Evolutionary conservation across 371 early-diverging fungal genomes (phyloP).

Genomic region (Apophysomyces trapeziformis): DNA sequence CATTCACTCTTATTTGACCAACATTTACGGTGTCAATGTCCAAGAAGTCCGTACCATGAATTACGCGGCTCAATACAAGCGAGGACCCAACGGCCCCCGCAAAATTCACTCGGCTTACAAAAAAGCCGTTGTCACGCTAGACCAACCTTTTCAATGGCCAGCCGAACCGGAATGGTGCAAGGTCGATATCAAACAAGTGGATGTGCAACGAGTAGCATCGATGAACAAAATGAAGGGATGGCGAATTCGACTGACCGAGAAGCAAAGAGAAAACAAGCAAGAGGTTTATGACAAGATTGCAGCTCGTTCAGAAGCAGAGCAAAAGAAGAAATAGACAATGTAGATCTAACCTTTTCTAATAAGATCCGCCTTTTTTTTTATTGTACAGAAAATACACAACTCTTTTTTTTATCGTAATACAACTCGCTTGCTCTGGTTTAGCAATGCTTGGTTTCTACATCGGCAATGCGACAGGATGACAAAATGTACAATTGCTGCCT

Average conservation of each 20-base stretch:
- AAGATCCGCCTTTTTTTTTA: no score
- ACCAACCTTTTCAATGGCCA: slow-evolving; percentile 83
- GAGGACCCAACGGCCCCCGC: slow-evolving; percentile 46
- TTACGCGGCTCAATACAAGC: slow-evolving; percentile 61
- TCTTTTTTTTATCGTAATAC: no score
- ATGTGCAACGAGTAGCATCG: slow-evolving; percentile 61
- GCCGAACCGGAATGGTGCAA: slow-evolving; percentile 58
- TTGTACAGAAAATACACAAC: no score
- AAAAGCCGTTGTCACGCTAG: slow-evolving; percentile 92
- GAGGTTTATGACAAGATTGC: slow-evolving; percentile 27
- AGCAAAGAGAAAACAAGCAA: slow-evolving; percentile 39
- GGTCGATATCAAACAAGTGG: slow-evolving; percentile 47
- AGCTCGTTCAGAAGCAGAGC: background rate
- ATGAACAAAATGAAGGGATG: slow-evolving; percentile 77
- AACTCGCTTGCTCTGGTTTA: no score
- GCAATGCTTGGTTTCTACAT: no score
- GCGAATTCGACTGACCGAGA: slow-evolving; percentile 60
- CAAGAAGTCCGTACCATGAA: slow-evolving; percentile 93
- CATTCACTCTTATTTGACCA: slow-evolving; percentile 84
- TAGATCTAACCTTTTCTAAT: background rate
- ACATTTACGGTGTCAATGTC: slow-evolving; percentile 84
- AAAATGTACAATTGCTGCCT: no score
- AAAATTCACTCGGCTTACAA: slow-evolving; percentile 69
- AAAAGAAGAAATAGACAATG: background rate
- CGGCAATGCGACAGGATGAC: no score